Base-by-base conservation (phyloP, 495 filamentous ascomycete genomes). In the Xylaria intraflava region DNA sequence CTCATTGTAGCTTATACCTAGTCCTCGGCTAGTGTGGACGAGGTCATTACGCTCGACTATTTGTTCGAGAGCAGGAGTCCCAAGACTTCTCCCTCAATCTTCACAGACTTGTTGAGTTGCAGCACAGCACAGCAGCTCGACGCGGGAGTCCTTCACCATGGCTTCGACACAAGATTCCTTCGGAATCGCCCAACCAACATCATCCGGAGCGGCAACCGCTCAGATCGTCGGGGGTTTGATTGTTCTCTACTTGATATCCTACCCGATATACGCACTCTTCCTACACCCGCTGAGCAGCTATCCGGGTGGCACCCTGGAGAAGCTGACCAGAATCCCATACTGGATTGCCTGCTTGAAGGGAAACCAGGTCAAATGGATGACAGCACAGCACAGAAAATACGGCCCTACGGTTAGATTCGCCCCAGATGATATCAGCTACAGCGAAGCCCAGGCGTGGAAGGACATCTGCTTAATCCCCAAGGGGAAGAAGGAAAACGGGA, bases 391-490 rank as follows among this genome's bases (percentile, higher is more conserved):
- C 51, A 58, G 65, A 24, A 62, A 58, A 56, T 70, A 78, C 47
- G 74, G 75, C 17, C 66, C 62, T 2, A 61, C 72, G n/a, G 71
- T 78, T 7, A 68, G 72, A 22, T 59, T 71, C n/a, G 63, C 62
- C 2, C 74, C 73, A 0, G 64, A 71, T 38, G 62, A 69, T 30
- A 63, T 78, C 40, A 75, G 74, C 11, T 75, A 68, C 49, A 70
- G 59, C 16, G 65, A 58, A 6, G 62, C 55, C 1, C 42, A 64
- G 0, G 77, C 75, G 1, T 80, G 73, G 72, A 72, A 69, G 41
- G 68, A 76, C 33, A 81, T 81, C 27, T 78, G 78, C 50, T 69
- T 71, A n/a, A 59, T 49, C 4, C 41, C 51, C 0, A 57, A 42
- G 12, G 41, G 49, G 9, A 53, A 39, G 35, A 53, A 60, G 31